A percentile compares a stretch with the other conserved stretches of the same genome.
Evolutionary conservation across 345 rosid species (phyloP).

Genomic region (Pistacia vera): DNA sequence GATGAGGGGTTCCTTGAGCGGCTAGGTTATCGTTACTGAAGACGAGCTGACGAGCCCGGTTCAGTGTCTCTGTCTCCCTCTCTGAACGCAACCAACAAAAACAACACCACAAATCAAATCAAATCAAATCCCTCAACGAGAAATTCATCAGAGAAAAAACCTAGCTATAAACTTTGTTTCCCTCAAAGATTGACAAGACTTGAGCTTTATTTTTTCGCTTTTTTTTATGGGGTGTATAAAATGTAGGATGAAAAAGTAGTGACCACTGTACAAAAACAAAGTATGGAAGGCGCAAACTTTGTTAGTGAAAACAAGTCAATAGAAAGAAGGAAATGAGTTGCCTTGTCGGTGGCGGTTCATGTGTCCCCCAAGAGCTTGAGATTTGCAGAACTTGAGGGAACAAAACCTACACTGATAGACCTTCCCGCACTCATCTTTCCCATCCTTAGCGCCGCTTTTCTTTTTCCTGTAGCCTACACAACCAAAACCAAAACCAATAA

Average conservation of each 20-base stretch:
- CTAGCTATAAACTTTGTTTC: slow-evolving; percentile 26
- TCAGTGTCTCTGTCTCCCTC: slow-evolving; percentile 97
- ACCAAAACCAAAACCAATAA: slow-evolving; percentile 27
- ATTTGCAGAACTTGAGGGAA: slow-evolving; percentile 99
- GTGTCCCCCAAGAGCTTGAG: slow-evolving; percentile 99
- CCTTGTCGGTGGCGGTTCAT: slow-evolving; percentile 99
- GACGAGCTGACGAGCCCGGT: slow-evolving; percentile 97
- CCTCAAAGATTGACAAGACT: slow-evolving; percentile 18
- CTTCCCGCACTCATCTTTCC: slow-evolving; percentile 86
- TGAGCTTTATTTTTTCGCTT: not conserved
- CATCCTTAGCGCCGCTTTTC: slow-evolving; percentile 72
- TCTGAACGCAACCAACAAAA: slow-evolving; percentile 49
- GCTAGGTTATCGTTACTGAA: slow-evolving; percentile 69
- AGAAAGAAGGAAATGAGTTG: slow-evolving; percentile 21
- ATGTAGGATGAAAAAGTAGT: too few relatives aligned
- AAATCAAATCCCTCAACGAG: slow-evolving; percentile 20
- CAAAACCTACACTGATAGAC: slow-evolving; percentile 99
- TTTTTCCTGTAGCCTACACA: slow-evolving; percentile 48
- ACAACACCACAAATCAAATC: slow-evolving; percentile 28
- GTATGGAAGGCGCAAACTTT: not conserved
- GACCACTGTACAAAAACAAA: too few relatives aligned
- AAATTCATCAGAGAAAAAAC: slow-evolving; percentile 20
- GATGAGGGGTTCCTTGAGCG: slow-evolving; percentile 45
- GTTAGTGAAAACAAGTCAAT: not conserved
- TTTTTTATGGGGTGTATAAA: too few relatives aligned